phyloP scores from a whole-genome alignment of 1,139 yeast species.

The Pichia inconspicua region DNA sequence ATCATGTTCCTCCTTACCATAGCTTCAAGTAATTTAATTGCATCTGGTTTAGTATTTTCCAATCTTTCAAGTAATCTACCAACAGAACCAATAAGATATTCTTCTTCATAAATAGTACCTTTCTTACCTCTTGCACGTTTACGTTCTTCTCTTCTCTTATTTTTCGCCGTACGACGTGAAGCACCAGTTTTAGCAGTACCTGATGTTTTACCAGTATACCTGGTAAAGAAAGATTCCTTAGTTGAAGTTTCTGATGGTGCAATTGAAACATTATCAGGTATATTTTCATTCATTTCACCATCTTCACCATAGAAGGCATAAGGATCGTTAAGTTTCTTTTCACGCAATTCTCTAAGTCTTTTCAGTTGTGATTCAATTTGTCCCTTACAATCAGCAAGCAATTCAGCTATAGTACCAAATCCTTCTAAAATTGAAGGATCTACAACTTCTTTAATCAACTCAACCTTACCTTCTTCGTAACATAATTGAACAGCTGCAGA shows the following conservation, averaged over 20 bases:
- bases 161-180: conserved; percentile 83
- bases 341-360: conserved; percentile 76
- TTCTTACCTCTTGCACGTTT: conserved; percentile 95
- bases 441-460: conserved; percentile 49
- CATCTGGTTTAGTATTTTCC: conserved; percentile 68
- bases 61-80: conserved; percentile 83
- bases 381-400: conserved; percentile 82
- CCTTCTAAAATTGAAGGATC: conserved; percentile 80
- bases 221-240: conserved; percentile 85
- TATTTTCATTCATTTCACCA: conserved; percentile 52
- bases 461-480: conserved; percentile 32
- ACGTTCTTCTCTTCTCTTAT: conserved; percentile 89
- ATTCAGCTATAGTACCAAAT: conserved; percentile 78
- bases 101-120: conserved; percentile 96
- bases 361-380: conserved; percentile 78
- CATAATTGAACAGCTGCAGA: conserved; percentile 73
- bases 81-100: conserved; percentile 79
- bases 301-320: conserved; percentile 66
- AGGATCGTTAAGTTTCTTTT: conserved; percentile 78
- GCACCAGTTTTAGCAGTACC: conserved; percentile 98
- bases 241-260: conserved; percentile 94
- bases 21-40: conserved; percentile 63
- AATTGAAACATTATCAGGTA: conserved; percentile 88
- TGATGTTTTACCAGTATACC: conserved; percentile 91
- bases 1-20: conserved; percentile 64